These are phyloP conservation scores for Chlorella vulgaris DNA, from an alignment of 139 green algal species.

Conservation along the genomic window DNA sequence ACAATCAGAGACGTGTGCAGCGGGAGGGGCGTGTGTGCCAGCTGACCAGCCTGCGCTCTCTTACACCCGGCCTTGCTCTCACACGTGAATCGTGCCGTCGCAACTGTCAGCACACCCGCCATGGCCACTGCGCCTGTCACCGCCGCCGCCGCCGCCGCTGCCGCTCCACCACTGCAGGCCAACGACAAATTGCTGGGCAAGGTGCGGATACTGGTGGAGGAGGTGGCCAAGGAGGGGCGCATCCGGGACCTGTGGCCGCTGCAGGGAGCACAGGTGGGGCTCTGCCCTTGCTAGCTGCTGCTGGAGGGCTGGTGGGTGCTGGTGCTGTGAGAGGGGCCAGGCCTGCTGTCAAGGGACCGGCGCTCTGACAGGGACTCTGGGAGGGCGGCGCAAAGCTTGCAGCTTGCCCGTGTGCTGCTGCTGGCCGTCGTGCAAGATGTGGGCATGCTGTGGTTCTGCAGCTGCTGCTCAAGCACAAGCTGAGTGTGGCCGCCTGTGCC, in stretches of 20 bases:
- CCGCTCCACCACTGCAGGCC: neutral
- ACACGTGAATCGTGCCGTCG: neutral
- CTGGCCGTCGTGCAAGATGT: too few relatives aligned
- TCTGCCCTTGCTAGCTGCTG: too few relatives aligned
- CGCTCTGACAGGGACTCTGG: too few relatives aligned
- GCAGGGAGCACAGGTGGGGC: conserved; percentile 33
- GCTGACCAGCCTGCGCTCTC: neutral
- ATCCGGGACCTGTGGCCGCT: conserved; percentile 31
- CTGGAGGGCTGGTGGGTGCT: neutral
- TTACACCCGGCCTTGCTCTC: neutral
- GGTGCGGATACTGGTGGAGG: conserved; percentile 12
- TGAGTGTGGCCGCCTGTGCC: too few relatives aligned
- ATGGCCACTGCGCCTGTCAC: neutral
- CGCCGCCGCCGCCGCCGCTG: too few relatives aligned
- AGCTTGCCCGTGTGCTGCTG: too few relatives aligned
- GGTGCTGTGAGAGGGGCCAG: neutral
- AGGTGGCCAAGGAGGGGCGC: conserved; percentile 27
- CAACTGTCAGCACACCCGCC: neutral
- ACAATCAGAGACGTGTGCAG: too few relatives aligned
- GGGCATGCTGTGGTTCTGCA: too few relatives aligned
- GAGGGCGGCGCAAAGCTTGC: too few relatives aligned
- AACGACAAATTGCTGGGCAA: conserved; percentile 28
- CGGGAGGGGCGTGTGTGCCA: neutral
- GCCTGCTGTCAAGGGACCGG: too few relatives aligned
- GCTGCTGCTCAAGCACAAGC: too few relatives aligned